phyloP scores from a whole-genome alignment of 768 basidiomycete species.

The Mycena vitilis region DNA sequence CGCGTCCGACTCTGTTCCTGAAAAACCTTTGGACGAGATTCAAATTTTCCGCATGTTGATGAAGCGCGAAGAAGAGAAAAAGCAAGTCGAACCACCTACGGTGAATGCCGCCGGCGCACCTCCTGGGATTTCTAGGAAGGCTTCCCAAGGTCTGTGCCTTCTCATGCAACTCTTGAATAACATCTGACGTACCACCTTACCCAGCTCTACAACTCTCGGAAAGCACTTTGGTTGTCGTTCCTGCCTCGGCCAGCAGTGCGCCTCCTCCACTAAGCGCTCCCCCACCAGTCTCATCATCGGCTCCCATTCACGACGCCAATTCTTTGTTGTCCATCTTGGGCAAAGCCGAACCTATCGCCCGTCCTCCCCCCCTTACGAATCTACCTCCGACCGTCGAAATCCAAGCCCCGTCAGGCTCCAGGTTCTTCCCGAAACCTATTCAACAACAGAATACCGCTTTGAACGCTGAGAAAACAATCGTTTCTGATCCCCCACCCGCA shows the following conservation, averaged over 20 bases:
- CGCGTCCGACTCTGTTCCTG: slow-evolving; percentile 39
- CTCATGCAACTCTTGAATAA: not conserved
- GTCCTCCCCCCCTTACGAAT: slow-evolving; percentile 24
- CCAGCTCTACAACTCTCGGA: slow-evolving; percentile 9
- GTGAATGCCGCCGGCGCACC: slow-evolving; percentile 21
- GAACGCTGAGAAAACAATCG: slow-evolving; percentile 33
- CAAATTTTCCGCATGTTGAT: slow-evolving; percentile 87
- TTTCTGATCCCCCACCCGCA: slow-evolving; percentile 38
- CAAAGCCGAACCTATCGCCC: slow-evolving; percentile 29
- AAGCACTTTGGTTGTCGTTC: not conserved
- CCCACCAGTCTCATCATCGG: slow-evolving; percentile 4
- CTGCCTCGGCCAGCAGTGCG: slow-evolving; percentile 7
- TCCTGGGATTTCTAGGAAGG: slow-evolving; percentile 29
- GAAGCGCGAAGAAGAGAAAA: slow-evolving; percentile 77
- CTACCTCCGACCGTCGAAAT: slow-evolving; percentile 16
- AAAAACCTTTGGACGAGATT: slow-evolving; percentile 78
- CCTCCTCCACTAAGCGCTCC: slow-evolving; percentile 15
- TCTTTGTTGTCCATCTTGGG: slow-evolving; percentile 37
- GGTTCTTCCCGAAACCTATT: slow-evolving; percentile 49
- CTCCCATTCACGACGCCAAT: slow-evolving; percentile 20
- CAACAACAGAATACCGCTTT: slow-evolving; percentile 36
- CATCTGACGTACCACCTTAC: not conserved
- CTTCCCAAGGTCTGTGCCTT: slow-evolving; percentile 27
- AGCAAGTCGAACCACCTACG: slow-evolving; percentile 43
- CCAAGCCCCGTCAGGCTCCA: slow-evolving; percentile 45